Conservation (phyloP, 2,329 filamentous ascomycete species). For the Teratosphaeria pseudoeucalypti region DNA sequence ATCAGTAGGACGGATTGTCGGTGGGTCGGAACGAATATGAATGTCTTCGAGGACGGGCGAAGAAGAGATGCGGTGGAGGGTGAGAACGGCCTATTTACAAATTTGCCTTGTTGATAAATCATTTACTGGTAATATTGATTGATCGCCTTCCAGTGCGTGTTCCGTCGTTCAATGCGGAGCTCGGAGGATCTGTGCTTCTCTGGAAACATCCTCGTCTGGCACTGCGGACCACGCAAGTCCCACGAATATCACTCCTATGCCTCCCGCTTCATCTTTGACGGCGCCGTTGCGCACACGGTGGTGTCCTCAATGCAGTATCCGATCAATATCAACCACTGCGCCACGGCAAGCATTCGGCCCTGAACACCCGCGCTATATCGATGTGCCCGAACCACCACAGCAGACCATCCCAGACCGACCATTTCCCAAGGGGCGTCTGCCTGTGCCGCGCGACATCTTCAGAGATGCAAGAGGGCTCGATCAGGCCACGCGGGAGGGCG, state of each 20-base stretch:
- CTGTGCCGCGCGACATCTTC: slow-evolving; percentile 75
- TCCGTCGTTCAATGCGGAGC: not conserved
- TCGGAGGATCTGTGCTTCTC: not conserved
- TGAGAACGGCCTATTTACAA: not conserved
- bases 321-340: slow-evolving; percentile 38
- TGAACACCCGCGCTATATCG: slow-evolving; percentile 80
- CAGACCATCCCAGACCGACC: slow-evolving; percentile 44
- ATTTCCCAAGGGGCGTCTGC: slow-evolving; percentile 64
- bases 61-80: not conserved
- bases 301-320: slow-evolving; percentile 25
- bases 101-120: not conserved
- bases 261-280: slow-evolving; percentile 27
- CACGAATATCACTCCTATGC: slow-evolving; percentile 23
- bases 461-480: slow-evolving; percentile 39
- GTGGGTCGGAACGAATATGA: not conserved
- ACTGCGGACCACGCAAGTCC: not conserved
- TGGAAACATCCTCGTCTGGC: not conserved
- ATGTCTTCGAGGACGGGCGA: not conserved
- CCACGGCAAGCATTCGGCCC: slow-evolving; percentile 52
- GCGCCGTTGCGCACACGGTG: slow-evolving; percentile 22
- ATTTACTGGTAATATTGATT: not conserved
- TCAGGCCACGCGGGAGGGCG: slow-evolving; percentile 30
- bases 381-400: slow-evolving; percentile 68
- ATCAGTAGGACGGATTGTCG: not conserved
- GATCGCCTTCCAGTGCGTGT: not conserved